A percentile compares a stretch with the other conserved stretches of the same genome.
These are phyloP conservation scores for Metarhizium brunneum DNA, from an alignment of 2,329 filamentous ascomycete species.

Conservation along the genomic window DNA sequence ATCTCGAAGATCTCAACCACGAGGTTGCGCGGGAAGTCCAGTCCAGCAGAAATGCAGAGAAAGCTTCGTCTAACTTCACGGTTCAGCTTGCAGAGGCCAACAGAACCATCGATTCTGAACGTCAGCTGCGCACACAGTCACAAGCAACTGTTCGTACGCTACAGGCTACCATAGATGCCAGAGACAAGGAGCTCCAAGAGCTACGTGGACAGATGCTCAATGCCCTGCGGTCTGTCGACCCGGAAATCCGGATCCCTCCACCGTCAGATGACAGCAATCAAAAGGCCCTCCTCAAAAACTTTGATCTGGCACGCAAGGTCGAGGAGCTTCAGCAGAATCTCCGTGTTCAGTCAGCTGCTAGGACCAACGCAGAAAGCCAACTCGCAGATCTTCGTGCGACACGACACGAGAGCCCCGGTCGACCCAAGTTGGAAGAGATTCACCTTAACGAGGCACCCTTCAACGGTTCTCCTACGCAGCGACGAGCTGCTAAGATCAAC, in stretches of 20 bases:
- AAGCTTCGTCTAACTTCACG: slow-evolving; percentile 68
- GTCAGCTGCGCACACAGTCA: slow-evolving; percentile 74
- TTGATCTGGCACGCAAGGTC: slow-evolving; percentile 77
- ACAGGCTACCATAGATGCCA: slow-evolving; percentile 68
- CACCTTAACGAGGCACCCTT: slow-evolving; percentile 70
- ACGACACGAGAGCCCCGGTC: slow-evolving; percentile 61
- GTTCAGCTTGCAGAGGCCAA: slow-evolving; percentile 84
- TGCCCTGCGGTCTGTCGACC: slow-evolving; percentile 81
- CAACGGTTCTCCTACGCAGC: slow-evolving; percentile 65
- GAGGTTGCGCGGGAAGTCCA: slow-evolving; percentile 87
- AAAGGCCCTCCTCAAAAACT: slow-evolving; percentile 63
- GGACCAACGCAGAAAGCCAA: slow-evolving; percentile 74
- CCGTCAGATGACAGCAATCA: slow-evolving; percentile 50
- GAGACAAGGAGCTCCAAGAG: slow-evolving; percentile 72
- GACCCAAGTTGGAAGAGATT: slow-evolving; percentile 78
- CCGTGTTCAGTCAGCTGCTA: slow-evolving; percentile 71
- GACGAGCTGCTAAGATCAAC: slow-evolving; percentile 46
- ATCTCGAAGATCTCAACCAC: slow-evolving; percentile 84
- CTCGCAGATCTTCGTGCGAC: slow-evolving; percentile 67
- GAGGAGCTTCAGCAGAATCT: slow-evolving; percentile 85
- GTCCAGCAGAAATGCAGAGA: slow-evolving; percentile 81
- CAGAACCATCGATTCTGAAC: slow-evolving; percentile 80
- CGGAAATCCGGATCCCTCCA: slow-evolving; percentile 56
- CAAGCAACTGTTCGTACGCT: slow-evolving; percentile 77
- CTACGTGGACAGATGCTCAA: slow-evolving; percentile 71